Conservation (phyloP, 2,329 filamentous ascomycete species). For the Diplocarpon mali region DNA sequence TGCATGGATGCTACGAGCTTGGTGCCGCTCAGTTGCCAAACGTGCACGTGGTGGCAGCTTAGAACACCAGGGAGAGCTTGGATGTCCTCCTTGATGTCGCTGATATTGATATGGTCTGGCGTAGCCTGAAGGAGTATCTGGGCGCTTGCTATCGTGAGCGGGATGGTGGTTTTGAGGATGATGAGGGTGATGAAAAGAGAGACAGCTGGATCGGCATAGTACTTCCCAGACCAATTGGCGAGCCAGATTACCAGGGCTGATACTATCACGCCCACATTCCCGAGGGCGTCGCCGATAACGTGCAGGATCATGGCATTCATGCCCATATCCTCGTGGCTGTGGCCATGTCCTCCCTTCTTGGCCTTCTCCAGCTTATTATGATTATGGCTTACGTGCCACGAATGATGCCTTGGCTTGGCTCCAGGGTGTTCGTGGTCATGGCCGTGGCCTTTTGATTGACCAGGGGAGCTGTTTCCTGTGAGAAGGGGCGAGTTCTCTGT, state of each 20-base stretch:
- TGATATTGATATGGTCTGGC: slow-evolving; percentile 74
- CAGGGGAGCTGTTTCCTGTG: slow-evolving; percentile 8
- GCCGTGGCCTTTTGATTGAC: slow-evolving; percentile 16
- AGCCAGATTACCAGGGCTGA: slow-evolving; percentile 88
- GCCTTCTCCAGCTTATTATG: slow-evolving; percentile 64
- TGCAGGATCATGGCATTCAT: slow-evolving; percentile 79
- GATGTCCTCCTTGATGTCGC: slow-evolving; percentile 89
- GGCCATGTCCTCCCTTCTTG: slow-evolving; percentile 53
- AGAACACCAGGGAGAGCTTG: slow-evolving; percentile 73
- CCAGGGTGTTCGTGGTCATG: slow-evolving; percentile 13
- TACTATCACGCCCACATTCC: slow-evolving; percentile 75
- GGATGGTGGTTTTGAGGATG: slow-evolving; percentile 62
- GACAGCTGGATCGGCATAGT: slow-evolving; percentile 83
- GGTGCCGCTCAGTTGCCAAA: slow-evolving; percentile 94
- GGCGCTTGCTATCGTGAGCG: slow-evolving; percentile 67
- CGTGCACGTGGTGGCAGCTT: slow-evolving; percentile 89
- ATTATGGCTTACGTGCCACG: slow-evolving; percentile 61
- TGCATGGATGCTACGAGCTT: slow-evolving; percentile 91
- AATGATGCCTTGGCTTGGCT: slow-evolving; percentile 17
- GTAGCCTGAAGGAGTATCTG: slow-evolving; percentile 92
- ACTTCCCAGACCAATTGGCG: slow-evolving; percentile 67
- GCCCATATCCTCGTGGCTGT: slow-evolving; percentile 82
- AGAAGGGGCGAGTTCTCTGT: slow-evolving; percentile 26
- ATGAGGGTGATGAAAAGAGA: slow-evolving; percentile 87
- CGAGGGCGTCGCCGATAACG: slow-evolving; percentile 72